Evolutionary conservation across 1,284 basidiomycete species (phyloP), one percentile per base, ranked within the genome.

Genomic region (Ceratobasidium sp.): DNA sequence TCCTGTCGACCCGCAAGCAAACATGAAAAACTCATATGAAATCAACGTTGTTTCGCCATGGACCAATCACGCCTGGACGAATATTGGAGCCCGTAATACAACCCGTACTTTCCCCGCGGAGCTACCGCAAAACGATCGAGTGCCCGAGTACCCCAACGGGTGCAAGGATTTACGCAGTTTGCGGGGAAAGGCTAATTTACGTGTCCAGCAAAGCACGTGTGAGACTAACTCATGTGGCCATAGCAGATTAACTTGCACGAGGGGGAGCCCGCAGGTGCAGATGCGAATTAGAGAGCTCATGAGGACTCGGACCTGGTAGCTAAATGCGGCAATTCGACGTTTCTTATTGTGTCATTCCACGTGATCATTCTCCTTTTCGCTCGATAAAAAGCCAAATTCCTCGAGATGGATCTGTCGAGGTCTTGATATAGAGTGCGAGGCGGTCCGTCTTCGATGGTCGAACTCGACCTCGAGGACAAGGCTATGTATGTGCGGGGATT

Each of bases 151-250:
- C 57, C 57, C 57, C 57, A 60, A 60, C 57, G 30, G 57, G 46
- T 12, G 57, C 35, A 4, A 35, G 30, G 33, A 60, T 14, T 30
- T 33, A 18, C 18, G 3, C 30, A 18, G 35, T 14, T 60, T 60
- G 33, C 18, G 57, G 57, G 12, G 30, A n/a, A 35, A 60, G 30
- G 23, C 57, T 60, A 60, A 60, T 60, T 60, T 60, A 60, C 57
- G 57, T 60, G 57, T 60, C 38, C 38, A 38, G 8, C 38, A 8
- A 38, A 38, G 38, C 38, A 20, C 57, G 23, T 7, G 33, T 35
- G 33, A 60, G 57, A 33, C 57, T 38, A 38, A 38, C 38, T n/a
- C n/a, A 38, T 57, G 55, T 27, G 55, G 55, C 7, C 55, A 7
- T 3, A 57, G 55, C 27, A 57, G 38, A 38, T n/a, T n/a, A n/a